Evolutionary conservation across 768 basidiomycete genomes (phyloP).

Genomic region (Leccinum aurantiacum): DNA sequence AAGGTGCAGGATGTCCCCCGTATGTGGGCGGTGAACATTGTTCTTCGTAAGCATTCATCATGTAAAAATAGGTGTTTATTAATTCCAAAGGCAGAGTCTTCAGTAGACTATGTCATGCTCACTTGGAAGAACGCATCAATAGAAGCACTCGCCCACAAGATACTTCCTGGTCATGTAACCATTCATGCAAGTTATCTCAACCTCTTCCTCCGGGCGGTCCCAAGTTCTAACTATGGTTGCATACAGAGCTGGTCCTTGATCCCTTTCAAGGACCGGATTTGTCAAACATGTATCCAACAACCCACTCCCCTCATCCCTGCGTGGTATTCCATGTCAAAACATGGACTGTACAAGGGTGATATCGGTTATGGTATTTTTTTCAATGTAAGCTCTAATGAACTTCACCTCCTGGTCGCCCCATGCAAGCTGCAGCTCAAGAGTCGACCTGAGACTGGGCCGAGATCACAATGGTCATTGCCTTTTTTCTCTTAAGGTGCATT

Average conservation of each 20-base stretch:
- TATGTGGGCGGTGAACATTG: neutral
- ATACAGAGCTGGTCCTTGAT: neutral
- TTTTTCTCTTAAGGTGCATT: neutral
- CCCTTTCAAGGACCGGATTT: neutral
- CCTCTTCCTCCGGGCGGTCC: neutral
- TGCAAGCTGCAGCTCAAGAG: neutral
- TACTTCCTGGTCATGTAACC: neutral
- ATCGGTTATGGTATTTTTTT: neutral
- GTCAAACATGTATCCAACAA: neutral
- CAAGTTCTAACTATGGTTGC: neutral
- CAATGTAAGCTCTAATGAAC: accelerated
- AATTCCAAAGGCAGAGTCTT: neutral
- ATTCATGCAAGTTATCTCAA: neutral
- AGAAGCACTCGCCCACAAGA: neutral
- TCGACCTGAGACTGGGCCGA: neutral
- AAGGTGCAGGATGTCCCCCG: neutral
- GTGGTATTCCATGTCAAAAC: neutral
- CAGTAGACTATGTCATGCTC: neutral
- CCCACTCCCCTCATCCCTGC: neutral
- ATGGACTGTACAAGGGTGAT: neutral
- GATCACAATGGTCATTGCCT: neutral
- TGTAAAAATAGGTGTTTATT: neutral
- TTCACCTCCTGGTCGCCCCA: neutral
- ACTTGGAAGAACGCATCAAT: neutral
- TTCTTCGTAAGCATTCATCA: neutral